Percentiles rank a stretch among this genome's conserved stretches.
Conservation (phyloP, 768 basidiomycete species). For the Hortiboletus campestris region DNA sequence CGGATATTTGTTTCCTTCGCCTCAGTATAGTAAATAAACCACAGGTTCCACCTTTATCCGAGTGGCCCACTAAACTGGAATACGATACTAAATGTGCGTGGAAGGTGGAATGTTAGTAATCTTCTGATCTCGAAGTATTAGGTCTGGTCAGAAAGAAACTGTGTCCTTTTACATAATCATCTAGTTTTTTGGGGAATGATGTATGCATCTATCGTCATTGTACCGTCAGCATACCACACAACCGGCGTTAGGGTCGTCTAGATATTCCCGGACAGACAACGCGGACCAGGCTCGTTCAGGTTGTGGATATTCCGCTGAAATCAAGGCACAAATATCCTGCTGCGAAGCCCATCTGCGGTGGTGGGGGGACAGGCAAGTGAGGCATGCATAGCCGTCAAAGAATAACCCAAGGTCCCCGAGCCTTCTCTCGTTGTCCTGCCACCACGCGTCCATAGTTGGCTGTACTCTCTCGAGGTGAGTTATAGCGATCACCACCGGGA, state of each 20-base stretch:
- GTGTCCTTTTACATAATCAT: background rate
- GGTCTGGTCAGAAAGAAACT: no score
- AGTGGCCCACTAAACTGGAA: no score
- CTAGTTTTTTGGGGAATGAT: background rate
- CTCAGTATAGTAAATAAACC: no score
- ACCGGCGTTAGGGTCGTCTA: background rate
- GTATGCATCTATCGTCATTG: constrained; percentile 10
- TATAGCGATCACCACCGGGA: constrained; percentile 38
- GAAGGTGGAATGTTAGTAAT: no score
- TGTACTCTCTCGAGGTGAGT: constrained; percentile 37
- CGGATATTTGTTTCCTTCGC: no score
- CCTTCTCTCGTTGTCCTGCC: constrained; percentile 23
- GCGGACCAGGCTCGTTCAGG: background rate
- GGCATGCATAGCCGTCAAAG: constrained; percentile 31
- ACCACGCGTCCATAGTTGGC: constrained; percentile 34
- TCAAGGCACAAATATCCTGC: constrained; percentile 11
- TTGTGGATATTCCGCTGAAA: constrained; percentile 9
- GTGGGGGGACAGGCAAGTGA: constrained; percentile 19
- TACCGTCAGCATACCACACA: constrained; percentile 26
- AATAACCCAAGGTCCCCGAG: constrained; percentile 18
- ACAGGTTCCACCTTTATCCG: no score
- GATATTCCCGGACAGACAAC: constrained; percentile 7
- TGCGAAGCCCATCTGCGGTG: constrained; percentile 19
- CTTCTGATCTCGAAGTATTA: no score
- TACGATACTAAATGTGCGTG: no score